phyloP scores from a whole-genome alignment of 306 rosid genomes.

The Oemleria cerasiformis region DNA sequence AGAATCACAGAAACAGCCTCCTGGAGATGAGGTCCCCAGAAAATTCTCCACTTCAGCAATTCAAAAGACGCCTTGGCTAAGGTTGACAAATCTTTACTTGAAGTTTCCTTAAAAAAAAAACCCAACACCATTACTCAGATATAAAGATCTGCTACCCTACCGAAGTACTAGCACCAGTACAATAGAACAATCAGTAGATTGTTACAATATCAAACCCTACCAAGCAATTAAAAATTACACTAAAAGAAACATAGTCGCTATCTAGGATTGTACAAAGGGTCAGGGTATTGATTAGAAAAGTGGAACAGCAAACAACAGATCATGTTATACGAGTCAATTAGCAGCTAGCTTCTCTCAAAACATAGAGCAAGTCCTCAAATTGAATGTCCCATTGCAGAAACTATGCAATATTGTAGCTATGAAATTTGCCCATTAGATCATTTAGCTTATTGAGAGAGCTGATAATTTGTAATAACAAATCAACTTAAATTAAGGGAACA shows the following conservation, averaged over 20 bases:
- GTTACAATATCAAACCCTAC: not conserved
- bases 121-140: constrained; percentile 32
- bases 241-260: not conserved
- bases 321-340: constrained; percentile 8
- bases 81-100: constrained; percentile 90
- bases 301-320: not conserved
- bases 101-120: constrained; percentile 72
- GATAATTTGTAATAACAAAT: not conserved
- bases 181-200: constrained; percentile 9
- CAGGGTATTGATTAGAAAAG: constrained; percentile 10
- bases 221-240: not conserved
- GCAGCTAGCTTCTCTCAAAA: not conserved
- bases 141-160: constrained; percentile 11
- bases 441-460: not conserved
- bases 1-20: constrained; percentile 74
- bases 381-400: not conserved
- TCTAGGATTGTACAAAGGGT: not conserved
- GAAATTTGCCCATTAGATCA: not conserved
- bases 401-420: not conserved
- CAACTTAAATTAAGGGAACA: not conserved
- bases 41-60: constrained; percentile 87
- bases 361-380: not conserved
- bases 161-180: constrained; percentile 11
- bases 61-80: constrained; percentile 90
- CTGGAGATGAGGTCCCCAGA: constrained; percentile 84